Evolutionary conservation across 768 basidiomycete species (phyloP), one percentile per base, ranked within the genome.

Genomic region (Russula sp.): DNA sequence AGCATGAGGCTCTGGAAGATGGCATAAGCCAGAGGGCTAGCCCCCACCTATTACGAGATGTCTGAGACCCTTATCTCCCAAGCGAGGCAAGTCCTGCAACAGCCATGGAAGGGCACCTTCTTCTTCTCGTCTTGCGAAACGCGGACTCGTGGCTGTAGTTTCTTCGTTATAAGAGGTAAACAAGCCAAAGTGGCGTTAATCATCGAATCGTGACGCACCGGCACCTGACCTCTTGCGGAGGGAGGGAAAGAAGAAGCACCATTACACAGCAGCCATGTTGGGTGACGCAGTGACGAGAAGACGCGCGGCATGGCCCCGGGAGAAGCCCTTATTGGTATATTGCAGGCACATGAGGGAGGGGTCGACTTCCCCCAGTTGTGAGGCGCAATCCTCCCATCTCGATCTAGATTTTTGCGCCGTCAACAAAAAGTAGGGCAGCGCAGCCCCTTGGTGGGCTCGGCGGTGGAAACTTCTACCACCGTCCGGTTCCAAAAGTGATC

Each of bases 11-110:
- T 43, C 14, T 39, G 18, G 25, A 41, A 38, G 29, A 22, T 25
- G 22, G 41, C 22, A 56, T 56, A 55, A 55, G 49, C 41, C 55
- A 61, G 48, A 58, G 43, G 46, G 54, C 54, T 48, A 50, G 60
- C 34, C 42, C 9, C 34, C 36, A 14, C 29, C 35, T 6, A 10
- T 61, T 61, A 61, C 60, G 60, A 51, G 34, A 56, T 35, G 32
- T 42, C 49, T 41, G 42, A 29, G 18, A 16, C 38, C 51, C 42
- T 57, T 58, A 58, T 62, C 56, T 57, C 38, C 47, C 50, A 18
- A n/a, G 18, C 42, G 50, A 45, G n/a, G 6, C n/a, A 42, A 29
- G 25, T 29, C 39, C 50, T 3, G 50, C 7, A 7, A 29, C 42
- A n/a, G n/a, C 18, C 32, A 35, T 3, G 29, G 22, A 1, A 1